These are phyloP conservation scores for Polychytrium aggregatum DNA, from an alignment of 192 early-diverging fungal species.

Conservation along the genomic window DNA sequence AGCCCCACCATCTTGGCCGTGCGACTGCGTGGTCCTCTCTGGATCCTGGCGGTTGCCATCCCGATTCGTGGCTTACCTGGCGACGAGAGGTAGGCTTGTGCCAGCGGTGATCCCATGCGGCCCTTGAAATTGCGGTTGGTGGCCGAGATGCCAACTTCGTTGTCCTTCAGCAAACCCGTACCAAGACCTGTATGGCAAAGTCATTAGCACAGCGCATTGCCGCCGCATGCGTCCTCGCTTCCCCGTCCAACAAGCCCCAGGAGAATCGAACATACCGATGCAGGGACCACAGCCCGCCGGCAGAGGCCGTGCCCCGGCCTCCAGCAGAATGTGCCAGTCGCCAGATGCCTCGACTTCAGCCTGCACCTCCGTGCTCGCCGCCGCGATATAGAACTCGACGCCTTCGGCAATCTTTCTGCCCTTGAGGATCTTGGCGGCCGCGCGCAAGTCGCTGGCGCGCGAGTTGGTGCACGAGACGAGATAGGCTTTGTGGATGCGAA, in stretches of 20 bases:
- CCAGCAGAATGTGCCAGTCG: constrained; percentile 76
- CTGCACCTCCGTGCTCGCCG: constrained; percentile 87
- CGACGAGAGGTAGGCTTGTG: constrained; percentile 87
- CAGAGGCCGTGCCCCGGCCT: constrained; percentile 79
- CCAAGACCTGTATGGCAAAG: constrained; percentile 56
- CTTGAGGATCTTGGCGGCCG: constrained; percentile 65
- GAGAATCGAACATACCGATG: constrained; percentile 58
- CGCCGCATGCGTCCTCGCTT: background rate
- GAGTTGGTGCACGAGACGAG: constrained; percentile 94
- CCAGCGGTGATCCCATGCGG: constrained; percentile 88
- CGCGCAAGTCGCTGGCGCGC: constrained; percentile 74
- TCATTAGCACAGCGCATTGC: background rate
- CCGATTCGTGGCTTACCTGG: constrained; percentile 59
- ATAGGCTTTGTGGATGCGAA: constrained; percentile 93
- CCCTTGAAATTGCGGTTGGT: constrained; percentile 99
- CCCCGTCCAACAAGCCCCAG: background rate
- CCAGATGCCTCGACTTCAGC: constrained; percentile 70
- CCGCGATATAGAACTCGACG: constrained; percentile 93
- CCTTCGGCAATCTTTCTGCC: constrained; percentile 58
- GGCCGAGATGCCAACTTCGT: constrained; percentile 96
- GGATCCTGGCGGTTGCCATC: too few species aligned
- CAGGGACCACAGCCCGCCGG: constrained; percentile 98
- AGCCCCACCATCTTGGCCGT: too few species aligned
- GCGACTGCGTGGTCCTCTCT: too few species aligned
- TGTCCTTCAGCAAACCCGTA: constrained; percentile 83